Conservation (phyloP, 306 rosid genomes). For the Notholithocarpus densiflorus region DNA sequence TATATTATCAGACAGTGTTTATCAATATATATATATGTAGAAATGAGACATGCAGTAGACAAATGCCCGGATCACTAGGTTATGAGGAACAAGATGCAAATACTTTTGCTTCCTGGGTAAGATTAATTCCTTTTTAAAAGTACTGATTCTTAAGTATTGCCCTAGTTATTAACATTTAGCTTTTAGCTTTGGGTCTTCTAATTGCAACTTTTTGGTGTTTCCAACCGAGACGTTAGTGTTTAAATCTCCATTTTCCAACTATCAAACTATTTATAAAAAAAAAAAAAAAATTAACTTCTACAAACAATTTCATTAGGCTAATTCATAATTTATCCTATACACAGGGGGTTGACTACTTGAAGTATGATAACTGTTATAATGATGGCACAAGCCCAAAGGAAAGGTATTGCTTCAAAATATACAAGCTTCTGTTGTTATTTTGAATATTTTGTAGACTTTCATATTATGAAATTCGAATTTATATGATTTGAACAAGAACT, state of each 20-base stretch:
- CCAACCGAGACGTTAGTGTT: too few relatives aligned
- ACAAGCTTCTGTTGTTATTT: background rate
- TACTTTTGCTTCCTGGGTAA: conserved; percentile 80
- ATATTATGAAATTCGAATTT: too few relatives aligned
- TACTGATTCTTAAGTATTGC: background rate
- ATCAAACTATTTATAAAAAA: too few relatives aligned
- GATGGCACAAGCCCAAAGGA: conserved; percentile 48
- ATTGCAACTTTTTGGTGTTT: too few relatives aligned
- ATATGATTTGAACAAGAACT: too few relatives aligned
- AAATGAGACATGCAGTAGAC: conserved; percentile 54
- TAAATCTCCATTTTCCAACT: too few relatives aligned
- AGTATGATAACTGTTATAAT: conserved; percentile 71
- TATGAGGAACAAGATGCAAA: conserved; percentile 74
- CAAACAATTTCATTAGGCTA: background rate
- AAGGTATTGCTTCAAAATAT: conserved; percentile 35
- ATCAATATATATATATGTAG: conserved; percentile 19
- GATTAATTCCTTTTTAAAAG: background rate
- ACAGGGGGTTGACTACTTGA: conserved; percentile 74
- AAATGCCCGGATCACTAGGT: conserved; percentile 78
- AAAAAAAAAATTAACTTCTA: background rate
- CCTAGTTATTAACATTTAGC: background rate
- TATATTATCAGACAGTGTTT: too few relatives aligned
- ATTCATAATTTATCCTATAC: background rate
- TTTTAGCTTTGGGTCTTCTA: too few relatives aligned
- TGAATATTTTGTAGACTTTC: background rate